A percentile compares a stretch with the other conserved stretches of the same genome.
Evolutionary conservation across 345 rosid genomes (phyloP).

Genomic region (Lepidium africanum): DNA sequence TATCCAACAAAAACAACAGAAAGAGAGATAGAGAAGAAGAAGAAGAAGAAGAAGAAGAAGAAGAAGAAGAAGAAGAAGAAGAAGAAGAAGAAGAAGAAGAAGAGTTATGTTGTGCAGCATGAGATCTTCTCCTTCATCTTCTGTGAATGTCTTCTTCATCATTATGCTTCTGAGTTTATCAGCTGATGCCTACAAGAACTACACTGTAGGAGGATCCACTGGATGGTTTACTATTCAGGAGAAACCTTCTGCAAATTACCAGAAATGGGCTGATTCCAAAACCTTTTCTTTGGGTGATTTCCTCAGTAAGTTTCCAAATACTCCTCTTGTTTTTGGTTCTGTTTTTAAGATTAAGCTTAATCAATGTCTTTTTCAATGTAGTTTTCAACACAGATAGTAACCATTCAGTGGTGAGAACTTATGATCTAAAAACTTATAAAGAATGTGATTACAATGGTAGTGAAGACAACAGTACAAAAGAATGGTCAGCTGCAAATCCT

Average conservation of each 20-base stretch:
- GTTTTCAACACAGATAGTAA: constrained; percentile 89
- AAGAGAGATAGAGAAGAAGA: too few species aligned
- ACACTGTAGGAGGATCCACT: constrained; percentile 75
- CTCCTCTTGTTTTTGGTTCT: neutral
- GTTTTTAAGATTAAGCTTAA: neutral
- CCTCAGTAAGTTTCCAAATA: constrained; percentile 52
- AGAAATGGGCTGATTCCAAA: constrained; percentile 76
- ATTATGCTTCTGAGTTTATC: constrained; percentile 13
- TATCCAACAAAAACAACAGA: neutral
- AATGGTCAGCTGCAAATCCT: constrained; percentile 71
- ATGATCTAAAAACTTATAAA: constrained; percentile 63
- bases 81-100: too few species aligned
- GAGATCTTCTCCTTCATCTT: neutral
- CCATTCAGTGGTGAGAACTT: constrained; percentile 84
- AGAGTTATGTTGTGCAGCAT: neutral
- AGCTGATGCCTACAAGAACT: constrained; percentile 65
- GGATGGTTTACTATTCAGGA: constrained; percentile 62
- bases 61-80: too few species aligned
- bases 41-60: too few species aligned
- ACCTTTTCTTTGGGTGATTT: constrained; percentile 86
- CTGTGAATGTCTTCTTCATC: neutral
- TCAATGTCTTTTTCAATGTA: constrained; percentile 25
- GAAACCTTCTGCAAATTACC: constrained; percentile 55
- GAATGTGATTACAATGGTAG: constrained; percentile 57
- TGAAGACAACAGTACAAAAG: constrained; percentile 40